These are phyloP conservation scores for Metschnikowia sp. DNA, from an alignment of 805 yeast genomes.

Conservation along the genomic window DNA sequence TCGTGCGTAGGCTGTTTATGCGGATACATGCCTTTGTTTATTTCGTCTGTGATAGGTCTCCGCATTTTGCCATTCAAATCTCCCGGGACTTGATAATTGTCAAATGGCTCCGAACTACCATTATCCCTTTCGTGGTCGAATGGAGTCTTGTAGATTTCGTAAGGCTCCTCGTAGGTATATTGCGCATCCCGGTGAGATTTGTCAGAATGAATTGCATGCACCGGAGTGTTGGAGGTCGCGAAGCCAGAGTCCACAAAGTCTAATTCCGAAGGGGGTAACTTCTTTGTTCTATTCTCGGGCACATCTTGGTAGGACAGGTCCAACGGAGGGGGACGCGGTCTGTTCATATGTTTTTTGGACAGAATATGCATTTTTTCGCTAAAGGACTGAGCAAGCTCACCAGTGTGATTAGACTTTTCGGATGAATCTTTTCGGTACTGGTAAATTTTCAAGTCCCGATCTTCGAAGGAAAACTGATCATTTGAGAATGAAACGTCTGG, in stretches of 20 bases:
- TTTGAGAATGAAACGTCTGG: constrained; percentile 9
- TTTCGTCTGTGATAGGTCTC: no score
- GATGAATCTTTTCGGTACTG: neutral
- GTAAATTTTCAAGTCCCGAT: neutral
- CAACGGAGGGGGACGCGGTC: constrained; percentile 18
- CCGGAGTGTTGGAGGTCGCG: no score
- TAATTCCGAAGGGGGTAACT: neutral
- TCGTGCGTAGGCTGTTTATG: no score
- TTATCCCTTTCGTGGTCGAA: constrained; percentile 14
- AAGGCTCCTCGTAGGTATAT: constrained; percentile 24
- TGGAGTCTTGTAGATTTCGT: constrained; percentile 21
- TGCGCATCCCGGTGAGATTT: no score
- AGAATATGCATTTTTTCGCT: constrained; percentile 2
- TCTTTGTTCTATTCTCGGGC: neutral
- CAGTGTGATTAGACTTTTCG: constrained; percentile 1
- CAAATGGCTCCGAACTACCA: constrained; percentile 24
- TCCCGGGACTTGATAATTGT: constrained; percentile 24
- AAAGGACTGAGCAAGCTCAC: constrained; percentile 5
- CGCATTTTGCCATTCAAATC: neutral
- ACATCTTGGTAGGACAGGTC: constrained; percentile 2
- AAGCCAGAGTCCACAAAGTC: neutral
- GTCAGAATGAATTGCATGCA: no score
- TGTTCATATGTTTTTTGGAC: neutral
- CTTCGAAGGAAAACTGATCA: constrained; percentile 9
- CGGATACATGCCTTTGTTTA: no score